Percentiles rank a stretch among this genome's conserved stretches.
Evolutionary conservation across 345 rosid species (phyloP).

Genomic region (Aethionema arabicum): DNA sequence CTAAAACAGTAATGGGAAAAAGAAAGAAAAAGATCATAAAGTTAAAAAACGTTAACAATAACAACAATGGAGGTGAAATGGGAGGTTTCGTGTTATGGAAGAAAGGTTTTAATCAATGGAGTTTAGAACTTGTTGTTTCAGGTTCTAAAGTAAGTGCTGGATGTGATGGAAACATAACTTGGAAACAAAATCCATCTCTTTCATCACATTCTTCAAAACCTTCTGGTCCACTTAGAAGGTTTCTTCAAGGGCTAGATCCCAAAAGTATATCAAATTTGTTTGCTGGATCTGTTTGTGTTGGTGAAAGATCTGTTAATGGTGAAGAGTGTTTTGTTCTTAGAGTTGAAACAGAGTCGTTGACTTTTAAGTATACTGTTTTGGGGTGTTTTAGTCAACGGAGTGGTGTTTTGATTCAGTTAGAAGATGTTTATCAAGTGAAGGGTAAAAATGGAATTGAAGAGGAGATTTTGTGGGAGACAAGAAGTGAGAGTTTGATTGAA

Average conservation of each 20-base stretch:
- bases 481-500: conserved; percentile 64
- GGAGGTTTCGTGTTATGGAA: conserved; percentile 97
- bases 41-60: conserved; percentile 43
- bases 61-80: conserved; percentile 56
- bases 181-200: conserved; percentile 98
- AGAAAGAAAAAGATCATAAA: conserved; percentile 46
- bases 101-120: conserved; percentile 82
- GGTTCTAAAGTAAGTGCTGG: conserved; percentile 94
- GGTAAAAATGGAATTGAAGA: conserved; percentile 47
- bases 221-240: conserved; percentile 78
- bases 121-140: conserved; percentile 83
- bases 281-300: conserved; percentile 60
- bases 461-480: conserved; percentile 77
- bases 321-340: conserved; percentile 77
- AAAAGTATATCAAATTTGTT: conserved; percentile 70
- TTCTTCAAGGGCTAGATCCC: conserved; percentile 92
- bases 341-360: conserved; percentile 62
- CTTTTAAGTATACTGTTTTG: conserved; percentile 71
- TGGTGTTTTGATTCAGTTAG: conserved; percentile 72
- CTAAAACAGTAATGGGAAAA: conserved; percentile 29
- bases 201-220: conserved; percentile 80
- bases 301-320: conserved; percentile 55
- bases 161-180: conserved; percentile 83
- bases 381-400: conserved; percentile 92
- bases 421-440: conserved; percentile 68